Evolutionary conservation across 768 basidiomycete genomes (phyloP).

Genomic region (Rhodocollybia butyracea): DNA sequence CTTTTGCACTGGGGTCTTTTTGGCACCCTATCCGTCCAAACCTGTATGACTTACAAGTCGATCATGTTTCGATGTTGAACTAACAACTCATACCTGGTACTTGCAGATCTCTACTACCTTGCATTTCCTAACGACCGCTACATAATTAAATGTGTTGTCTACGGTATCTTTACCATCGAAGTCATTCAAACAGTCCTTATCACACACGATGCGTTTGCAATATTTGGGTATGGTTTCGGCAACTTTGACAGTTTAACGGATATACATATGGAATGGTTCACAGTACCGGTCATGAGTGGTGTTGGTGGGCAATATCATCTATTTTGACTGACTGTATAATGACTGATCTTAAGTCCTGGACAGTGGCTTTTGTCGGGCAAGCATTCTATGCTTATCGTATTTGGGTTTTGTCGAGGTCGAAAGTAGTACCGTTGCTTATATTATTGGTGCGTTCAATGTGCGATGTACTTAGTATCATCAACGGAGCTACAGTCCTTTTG

Average conservation of each 20-base stretch:
- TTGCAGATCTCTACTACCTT: slow-evolving; percentile 11
- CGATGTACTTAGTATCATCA: background rate
- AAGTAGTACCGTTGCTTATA: background rate
- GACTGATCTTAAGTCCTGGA: background rate
- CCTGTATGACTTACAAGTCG: too few species aligned
- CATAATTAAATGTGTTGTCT: background rate
- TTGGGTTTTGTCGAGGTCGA: background rate
- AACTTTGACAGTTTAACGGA: background rate
- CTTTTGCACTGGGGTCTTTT: slow-evolving; percentile 14
- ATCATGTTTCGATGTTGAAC: background rate
- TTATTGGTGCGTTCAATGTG: background rate
- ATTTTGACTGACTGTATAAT: too few species aligned
- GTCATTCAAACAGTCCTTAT: slow-evolving; percentile 2
- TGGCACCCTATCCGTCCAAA: slow-evolving; percentile 9
- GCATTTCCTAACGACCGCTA: slow-evolving; percentile 5
- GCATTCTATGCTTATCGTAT: slow-evolving; percentile 1
- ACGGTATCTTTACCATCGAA: slow-evolving; percentile 5
- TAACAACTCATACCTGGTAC: background rate
- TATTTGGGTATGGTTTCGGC: background rate
- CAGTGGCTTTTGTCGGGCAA: background rate
- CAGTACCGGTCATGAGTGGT: slow-evolving; percentile 1
- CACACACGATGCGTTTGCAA: slow-evolving; percentile 1
- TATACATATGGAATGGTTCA: background rate
- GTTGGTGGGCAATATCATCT: background rate
- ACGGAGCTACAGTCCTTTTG: background rate